Evolutionary conservation across 495 filamentous ascomycete genomes (phyloP).

Genomic region (Viridothelium virens): DNA sequence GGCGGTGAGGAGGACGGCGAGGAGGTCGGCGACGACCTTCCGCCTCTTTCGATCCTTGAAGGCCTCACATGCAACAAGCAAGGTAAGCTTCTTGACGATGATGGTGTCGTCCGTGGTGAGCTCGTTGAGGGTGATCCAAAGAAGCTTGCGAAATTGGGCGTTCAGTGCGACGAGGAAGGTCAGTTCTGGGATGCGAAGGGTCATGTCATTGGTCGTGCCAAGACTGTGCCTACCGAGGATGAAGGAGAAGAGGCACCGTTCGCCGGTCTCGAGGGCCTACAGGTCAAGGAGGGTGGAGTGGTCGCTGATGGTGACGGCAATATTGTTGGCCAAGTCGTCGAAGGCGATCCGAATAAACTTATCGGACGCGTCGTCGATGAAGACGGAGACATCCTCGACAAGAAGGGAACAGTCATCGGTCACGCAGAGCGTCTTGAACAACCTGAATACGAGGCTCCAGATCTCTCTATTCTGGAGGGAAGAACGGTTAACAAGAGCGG

Average conservation of each 20-base stretch:
- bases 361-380: slow-evolving; percentile 55
- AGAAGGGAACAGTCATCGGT: slow-evolving; percentile 54
- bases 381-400: slow-evolving; percentile 57
- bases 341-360: slow-evolving; percentile 58
- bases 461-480: slow-evolving; percentile 59
- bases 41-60: slow-evolving; percentile 53
- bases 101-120: slow-evolving; percentile 38
- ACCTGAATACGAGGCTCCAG: slow-evolving; percentile 28
- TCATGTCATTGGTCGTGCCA: slow-evolving; percentile 38
- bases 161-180: slow-evolving; percentile 33
- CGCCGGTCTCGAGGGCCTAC: slow-evolving; percentile 56
- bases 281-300: slow-evolving; percentile 51
- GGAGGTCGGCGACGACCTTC: slow-evolving; percentile 36
- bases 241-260: slow-evolving; percentile 52
- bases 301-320: slow-evolving; percentile 54
- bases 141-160: slow-evolving; percentile 37
- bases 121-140: slow-evolving; percentile 40
- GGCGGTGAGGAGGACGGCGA: slow-evolving; percentile 27
- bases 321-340: slow-evolving; percentile 50
- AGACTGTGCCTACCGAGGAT: slow-evolving; percentile 42
- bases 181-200: slow-evolving; percentile 42
- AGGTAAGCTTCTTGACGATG: slow-evolving; percentile 43
- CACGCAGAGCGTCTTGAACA: slow-evolving; percentile 51
- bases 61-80: slow-evolving; percentile 55
- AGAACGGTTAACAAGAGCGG: slow-evolving; percentile 72